Evolutionary conservation across 805 yeast species (phyloP).

Genomic region (Yamadazyma olivae): DNA sequence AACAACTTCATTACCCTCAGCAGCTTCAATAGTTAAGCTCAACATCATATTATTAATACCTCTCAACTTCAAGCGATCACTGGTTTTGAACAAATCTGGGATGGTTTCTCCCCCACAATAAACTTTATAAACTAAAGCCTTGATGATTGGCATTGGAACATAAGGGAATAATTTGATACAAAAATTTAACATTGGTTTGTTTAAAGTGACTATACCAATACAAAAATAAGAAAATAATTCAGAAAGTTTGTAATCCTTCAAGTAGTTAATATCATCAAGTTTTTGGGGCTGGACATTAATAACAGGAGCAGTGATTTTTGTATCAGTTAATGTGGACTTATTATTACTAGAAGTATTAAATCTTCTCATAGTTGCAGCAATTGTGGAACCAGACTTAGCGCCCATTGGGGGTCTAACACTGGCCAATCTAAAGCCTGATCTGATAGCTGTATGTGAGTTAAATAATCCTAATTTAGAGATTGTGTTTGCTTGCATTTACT

Average conservation of each 20-base stretch:
- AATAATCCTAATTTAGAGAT: no score
- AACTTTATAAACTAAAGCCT: slow-evolving; percentile 70
- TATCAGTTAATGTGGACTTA: neutral
- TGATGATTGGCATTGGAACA: slow-evolving; percentile 69
- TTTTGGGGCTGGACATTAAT: neutral
- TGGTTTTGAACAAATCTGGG: slow-evolving; percentile 67
- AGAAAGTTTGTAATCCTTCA: slow-evolving; percentile 49
- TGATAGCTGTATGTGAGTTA: no score
- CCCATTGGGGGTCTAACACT: no score
- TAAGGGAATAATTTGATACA: slow-evolving; percentile 69
- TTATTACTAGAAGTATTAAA: slow-evolving; percentile 1
- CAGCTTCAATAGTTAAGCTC: slow-evolving; percentile 90
- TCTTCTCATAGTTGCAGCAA: neutral
- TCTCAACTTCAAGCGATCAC: slow-evolving; percentile 59
- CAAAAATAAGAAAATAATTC: slow-evolving; percentile 64
- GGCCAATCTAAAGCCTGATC: no score
- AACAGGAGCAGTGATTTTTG: neutral
- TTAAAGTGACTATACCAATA: slow-evolving; percentile 68
- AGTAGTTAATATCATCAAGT: slow-evolving; percentile 25
- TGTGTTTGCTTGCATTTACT: no score
- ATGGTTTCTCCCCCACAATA: slow-evolving; percentile 90
- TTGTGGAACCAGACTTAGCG: no score
- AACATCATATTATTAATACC: slow-evolving; percentile 94
- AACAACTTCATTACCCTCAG: slow-evolving; percentile 69
- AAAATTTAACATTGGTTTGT: slow-evolving; percentile 56